A percentile compares a stretch with the other conserved stretches of the same genome.
phyloP scores from a whole-genome alignment of 768 basidiomycete species.

The Lyophyllum atratum region DNA sequence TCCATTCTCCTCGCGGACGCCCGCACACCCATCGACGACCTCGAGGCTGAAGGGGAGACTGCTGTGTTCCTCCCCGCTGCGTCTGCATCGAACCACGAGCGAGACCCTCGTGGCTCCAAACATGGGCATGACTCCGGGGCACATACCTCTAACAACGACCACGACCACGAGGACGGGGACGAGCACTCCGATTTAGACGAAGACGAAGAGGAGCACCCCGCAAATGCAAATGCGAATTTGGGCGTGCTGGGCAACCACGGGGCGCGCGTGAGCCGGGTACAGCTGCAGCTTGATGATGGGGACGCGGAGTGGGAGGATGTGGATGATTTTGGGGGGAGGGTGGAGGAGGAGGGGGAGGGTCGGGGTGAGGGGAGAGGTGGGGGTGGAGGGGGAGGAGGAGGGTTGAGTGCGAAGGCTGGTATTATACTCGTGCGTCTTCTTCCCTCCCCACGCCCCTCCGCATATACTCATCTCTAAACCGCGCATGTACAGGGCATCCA shows the following conservation, averaged over 20 bases:
- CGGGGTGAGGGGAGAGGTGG: too few species aligned
- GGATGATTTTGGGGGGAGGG: background rate
- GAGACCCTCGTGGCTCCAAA: too few species aligned
- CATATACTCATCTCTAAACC: too few species aligned
- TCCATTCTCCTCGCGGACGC: too few species aligned
- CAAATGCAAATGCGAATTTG: background rate
- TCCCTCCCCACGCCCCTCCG: background rate
- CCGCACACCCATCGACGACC: too few species aligned
- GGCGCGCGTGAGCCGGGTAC: slow-evolving; percentile 52
- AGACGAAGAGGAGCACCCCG: background rate
- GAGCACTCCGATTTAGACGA: slow-evolving; percentile 6
- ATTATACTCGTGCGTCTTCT: slow-evolving; percentile 72
- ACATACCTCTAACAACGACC: background rate
- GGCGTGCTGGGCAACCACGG: slow-evolving; percentile 37
- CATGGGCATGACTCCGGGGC: slow-evolving; percentile 10
- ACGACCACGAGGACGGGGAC: slow-evolving; percentile 11
- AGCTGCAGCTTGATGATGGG: slow-evolving; percentile 37
- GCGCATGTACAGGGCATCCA: slow-evolving; percentile 77
- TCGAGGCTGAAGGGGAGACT: too few species aligned
- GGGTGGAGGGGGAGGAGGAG: slow-evolving; percentile 17
- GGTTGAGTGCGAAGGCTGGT: slow-evolving; percentile 82
- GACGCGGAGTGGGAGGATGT: slow-evolving; percentile 33
- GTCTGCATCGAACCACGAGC: too few species aligned
- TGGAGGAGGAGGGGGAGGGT: background rate
- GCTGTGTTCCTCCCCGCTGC: too few species aligned